phyloP scores from a whole-genome alignment of 192 early-diverging fungal genomes.

The Coemansia sp. region DNA sequence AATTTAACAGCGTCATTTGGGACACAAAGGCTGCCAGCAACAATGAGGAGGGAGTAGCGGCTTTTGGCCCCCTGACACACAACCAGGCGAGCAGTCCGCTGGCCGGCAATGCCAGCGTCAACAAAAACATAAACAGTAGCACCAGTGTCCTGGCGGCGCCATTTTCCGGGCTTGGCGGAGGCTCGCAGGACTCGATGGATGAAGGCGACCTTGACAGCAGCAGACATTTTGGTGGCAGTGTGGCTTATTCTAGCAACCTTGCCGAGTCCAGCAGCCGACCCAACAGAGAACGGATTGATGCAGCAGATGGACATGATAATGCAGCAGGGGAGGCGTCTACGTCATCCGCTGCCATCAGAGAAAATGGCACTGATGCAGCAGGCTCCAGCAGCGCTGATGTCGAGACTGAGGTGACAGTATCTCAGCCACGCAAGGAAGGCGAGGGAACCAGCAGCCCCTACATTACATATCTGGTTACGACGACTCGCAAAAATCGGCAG shows the following conservation, averaged over 20 bases:
- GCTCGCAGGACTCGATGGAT: slow-evolving; percentile 7
- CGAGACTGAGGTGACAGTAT: slow-evolving; percentile 60
- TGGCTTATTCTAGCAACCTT: slow-evolving; percentile 28
- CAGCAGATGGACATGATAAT: not conserved
- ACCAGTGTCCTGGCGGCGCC: slow-evolving; percentile 18
- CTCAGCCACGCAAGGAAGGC: slow-evolving; percentile 83
- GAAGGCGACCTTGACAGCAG: slow-evolving; percentile 1
- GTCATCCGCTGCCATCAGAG: slow-evolving; percentile 1
- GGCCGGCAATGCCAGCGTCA: not conserved
- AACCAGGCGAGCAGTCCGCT: slow-evolving; percentile 13
- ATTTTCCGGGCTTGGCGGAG: slow-evolving; percentile 14
- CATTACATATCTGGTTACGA: slow-evolving; percentile 81
- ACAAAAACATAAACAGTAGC: slow-evolving; percentile 8
- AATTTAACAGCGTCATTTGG: slow-evolving; percentile 52
- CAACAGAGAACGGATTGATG: slow-evolving; percentile 1
- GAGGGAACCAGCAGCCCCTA: slow-evolving; percentile 80
- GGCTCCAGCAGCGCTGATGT: slow-evolving; percentile 19
- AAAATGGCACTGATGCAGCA: slow-evolving; percentile 1
- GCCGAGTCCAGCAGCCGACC: slow-evolving; percentile 15
- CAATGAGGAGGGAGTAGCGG: slow-evolving; percentile 17
- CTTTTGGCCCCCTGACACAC: not conserved
- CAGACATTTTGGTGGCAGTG: slow-evolving; percentile 15
- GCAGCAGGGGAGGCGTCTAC: slow-evolving; percentile 7
- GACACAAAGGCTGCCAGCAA: slow-evolving; percentile 36
- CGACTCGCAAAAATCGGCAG: slow-evolving; percentile 33